Evolutionary conservation across 352 stramenopile genomes (phyloP), one percentile per base, ranked within the genome.

Genomic region (Pythium volutum): DNA sequence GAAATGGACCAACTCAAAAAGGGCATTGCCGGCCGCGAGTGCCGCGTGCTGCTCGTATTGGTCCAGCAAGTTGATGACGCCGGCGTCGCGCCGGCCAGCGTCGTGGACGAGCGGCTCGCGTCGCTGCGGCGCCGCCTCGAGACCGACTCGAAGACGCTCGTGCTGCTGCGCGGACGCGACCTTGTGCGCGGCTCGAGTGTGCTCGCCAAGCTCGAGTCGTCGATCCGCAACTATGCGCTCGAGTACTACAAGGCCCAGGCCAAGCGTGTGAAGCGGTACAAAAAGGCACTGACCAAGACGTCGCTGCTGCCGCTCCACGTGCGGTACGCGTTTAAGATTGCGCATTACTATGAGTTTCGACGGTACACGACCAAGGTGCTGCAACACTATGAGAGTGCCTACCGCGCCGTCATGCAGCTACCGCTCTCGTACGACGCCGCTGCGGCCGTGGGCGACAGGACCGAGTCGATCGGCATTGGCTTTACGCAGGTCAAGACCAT

Each of bases 191-290:
- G 74, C 20, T 87, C 81, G 10, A 67, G 66, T 16, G 64, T 88
- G 48, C 54, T 96, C 22, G 69, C 71, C 3, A 96, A 96, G 59
- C 69, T 96, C 20, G 87, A 96, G 55, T 74, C 72, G 5, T 70
- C 76, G 2, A 71, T 96, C 18, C 78, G 84, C 25, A 89, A 80
- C 43, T 83, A 90, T 64, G 81, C 87, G 38, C 66, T 93, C 22
- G 87, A 96, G 69, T 96, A 96, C 69, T 96, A 93, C 75, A 96
- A 94, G 64, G 69, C 80, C 16, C 87, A 96, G 51, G 76, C 81
- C 12, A 96, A 96, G 65, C 79, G 87, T 11, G 87, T 94, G n/a
- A 96, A 96, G 64, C 69, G 83, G 38, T 91, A 91, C 69, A 90
- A 93, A 66, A 95, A 95, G 49, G 68, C 74, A 12, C 70, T 91